A percentile compares a stretch with the other conserved stretches of the same genome.
Evolutionary conservation across 768 basidiomycete genomes (phyloP).

Genomic region (Daedaleopsis sinensis): DNA sequence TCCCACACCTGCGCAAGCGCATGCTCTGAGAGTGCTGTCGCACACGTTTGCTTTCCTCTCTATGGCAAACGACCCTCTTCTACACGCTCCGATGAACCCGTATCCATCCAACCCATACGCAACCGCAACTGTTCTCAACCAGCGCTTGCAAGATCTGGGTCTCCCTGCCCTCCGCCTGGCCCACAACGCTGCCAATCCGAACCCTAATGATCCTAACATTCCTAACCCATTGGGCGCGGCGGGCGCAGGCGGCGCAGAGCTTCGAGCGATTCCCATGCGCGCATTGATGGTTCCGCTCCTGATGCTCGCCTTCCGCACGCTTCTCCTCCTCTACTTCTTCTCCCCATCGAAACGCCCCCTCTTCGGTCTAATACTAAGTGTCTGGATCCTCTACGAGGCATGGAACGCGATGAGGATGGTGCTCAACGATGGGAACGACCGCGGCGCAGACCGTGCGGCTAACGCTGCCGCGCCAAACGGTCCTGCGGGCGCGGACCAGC

Average conservation of each 20-base stretch:
- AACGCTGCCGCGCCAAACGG: constrained; percentile 6
- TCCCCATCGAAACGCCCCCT: constrained; percentile 74
- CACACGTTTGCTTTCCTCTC: constrained; percentile 55
- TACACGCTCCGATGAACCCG: constrained; percentile 12
- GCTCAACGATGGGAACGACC: constrained; percentile 36
- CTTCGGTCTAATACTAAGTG: constrained; percentile 64
- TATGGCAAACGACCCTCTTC: constrained; percentile 22
- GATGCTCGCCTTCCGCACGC: constrained; percentile 68
- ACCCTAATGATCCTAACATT: constrained; percentile 36
- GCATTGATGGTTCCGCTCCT: constrained; percentile 68
- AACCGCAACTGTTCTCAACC: constrained; percentile 48
- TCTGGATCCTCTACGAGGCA: constrained; percentile 76
- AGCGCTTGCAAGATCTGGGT: constrained; percentile 66
- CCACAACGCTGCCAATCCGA: constrained; percentile 32
- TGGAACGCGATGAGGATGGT: constrained; percentile 66
- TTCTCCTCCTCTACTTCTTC: constrained; percentile 75
- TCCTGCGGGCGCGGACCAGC: neutral
- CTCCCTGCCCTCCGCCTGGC: constrained; percentile 52
- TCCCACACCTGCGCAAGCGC: constrained; percentile 62
- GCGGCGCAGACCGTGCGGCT: constrained; percentile 14
- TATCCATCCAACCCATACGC: constrained; percentile 37
- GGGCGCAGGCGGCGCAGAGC: constrained; percentile 32
- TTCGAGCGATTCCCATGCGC: constrained; percentile 65
- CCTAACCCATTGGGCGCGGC: constrained; percentile 16
- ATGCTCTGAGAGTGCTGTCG: constrained; percentile 66